phyloP scores from a whole-genome alignment of 208 protist genomes.

The Porcisia hertigi region DNA sequence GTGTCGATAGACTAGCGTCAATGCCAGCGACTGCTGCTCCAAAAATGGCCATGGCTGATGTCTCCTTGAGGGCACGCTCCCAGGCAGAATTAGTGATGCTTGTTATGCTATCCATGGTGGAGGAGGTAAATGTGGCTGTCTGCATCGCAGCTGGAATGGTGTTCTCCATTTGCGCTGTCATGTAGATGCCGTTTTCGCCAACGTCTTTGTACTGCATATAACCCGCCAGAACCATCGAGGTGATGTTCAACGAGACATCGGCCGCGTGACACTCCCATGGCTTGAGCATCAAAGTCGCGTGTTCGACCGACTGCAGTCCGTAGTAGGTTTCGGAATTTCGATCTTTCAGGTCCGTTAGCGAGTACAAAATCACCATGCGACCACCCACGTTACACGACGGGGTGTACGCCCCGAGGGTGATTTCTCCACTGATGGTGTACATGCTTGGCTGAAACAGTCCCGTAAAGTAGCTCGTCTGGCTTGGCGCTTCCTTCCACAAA shows the following conservation, averaged over 20 bases:
- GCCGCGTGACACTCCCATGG: conserved; percentile 16
- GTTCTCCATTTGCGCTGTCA: conserved; percentile 8
- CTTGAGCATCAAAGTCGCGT: conserved; percentile 14
- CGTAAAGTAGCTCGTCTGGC: conserved; percentile 1
- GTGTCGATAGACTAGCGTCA: not conserved
- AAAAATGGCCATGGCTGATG: not conserved
- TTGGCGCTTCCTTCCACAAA: not conserved
- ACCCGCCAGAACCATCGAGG: conserved; percentile 12
- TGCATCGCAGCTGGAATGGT: not conserved
- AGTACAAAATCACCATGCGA: conserved; percentile 29
- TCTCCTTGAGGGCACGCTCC: not conserved
- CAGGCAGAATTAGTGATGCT: not conserved
- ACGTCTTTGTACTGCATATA: not conserved
- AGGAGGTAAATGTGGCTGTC: not conserved
- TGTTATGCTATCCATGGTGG: not conserved
- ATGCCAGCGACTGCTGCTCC: not conserved
- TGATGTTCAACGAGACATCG: conserved; percentile 16
- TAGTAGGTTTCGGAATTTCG: no score
- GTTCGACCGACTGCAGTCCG: conserved; percentile 5
- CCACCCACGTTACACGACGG: conserved; percentile 20
- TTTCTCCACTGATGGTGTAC: conserved; percentile 16
- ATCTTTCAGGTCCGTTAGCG: no score
- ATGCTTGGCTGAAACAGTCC: not conserved
- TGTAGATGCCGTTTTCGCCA: conserved; percentile 3
- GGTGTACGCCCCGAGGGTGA: conserved; percentile 13